Evolutionary conservation across 257 asterid genomes (phyloP).

Genomic region (Jacaranda copaia): DNA sequence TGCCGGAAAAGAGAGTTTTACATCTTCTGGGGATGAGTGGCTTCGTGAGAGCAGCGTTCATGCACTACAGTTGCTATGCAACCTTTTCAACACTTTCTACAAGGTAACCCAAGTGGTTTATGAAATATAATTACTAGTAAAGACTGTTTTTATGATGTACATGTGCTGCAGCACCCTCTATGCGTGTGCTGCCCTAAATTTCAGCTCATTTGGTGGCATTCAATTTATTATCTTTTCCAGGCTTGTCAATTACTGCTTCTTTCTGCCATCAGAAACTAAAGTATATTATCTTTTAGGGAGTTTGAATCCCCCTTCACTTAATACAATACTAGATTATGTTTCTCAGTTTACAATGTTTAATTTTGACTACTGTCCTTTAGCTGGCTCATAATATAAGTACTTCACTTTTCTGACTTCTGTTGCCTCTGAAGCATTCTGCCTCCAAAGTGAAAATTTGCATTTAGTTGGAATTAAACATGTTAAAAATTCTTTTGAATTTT

Average conservation of each 20-base stretch:
- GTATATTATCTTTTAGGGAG: not conserved
- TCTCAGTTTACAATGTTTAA: not conserved
- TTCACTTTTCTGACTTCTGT: not conserved
- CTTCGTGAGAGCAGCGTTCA: conserved; percentile 88
- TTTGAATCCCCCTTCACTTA: not conserved
- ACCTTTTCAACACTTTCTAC: conserved; percentile 95
- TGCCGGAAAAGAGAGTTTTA: conserved; percentile 73
- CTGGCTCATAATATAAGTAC: not conserved
- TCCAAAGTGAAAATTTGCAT: not conserved
- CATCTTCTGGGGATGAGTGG: conserved; percentile 73
- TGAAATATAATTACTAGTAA: conserved; percentile 20
- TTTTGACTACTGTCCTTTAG: conserved; percentile 4
- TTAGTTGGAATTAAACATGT: not conserved
- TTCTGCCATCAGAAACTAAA: conserved; percentile 4
- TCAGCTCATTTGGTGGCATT: not conserved
- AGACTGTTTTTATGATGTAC: not conserved
- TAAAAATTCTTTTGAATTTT: not conserved
- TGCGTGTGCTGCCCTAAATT: not conserved
- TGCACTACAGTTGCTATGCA: conserved; percentile 91
- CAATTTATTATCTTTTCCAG: conserved; percentile 1
- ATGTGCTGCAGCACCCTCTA: not conserved
- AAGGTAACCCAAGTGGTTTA: conserved; percentile 62
- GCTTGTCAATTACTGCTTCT: not conserved
- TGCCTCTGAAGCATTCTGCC: conserved; percentile 25
- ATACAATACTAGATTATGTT: not conserved